phyloP scores from a whole-genome alignment of 2,329 filamentous ascomycete genomes.

The Aspergillus proliferans region DNA sequence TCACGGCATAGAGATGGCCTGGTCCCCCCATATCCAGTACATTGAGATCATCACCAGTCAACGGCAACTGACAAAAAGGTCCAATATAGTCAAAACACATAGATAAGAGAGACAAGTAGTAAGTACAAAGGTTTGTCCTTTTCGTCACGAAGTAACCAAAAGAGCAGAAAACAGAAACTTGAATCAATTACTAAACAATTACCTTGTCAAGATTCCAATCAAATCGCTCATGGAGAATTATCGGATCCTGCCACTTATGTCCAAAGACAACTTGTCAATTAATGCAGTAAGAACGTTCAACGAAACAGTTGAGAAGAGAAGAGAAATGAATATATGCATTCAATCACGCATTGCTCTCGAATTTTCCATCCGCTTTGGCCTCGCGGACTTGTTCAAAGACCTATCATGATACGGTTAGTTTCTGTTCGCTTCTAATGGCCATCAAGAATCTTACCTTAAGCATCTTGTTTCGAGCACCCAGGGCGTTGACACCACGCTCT shows the following conservation, averaged over 20 bases:
- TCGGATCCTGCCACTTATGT: conserved; percentile 23
- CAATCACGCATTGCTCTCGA: conserved; percentile 36
- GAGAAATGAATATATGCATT: conserved; percentile 9
- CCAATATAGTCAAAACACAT: background rate
- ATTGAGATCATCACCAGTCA: background rate
- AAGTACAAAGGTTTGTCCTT: background rate
- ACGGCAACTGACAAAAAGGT: too few species aligned
- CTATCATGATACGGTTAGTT: conserved; percentile 31
- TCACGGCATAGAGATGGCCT: too few species aligned
- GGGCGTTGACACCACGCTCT: conserved; percentile 85
- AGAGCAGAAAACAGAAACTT: background rate
- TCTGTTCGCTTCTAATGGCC: conserved; percentile 8
- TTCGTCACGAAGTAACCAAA: background rate
- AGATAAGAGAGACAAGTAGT: background rate
- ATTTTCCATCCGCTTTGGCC: conserved; percentile 67
- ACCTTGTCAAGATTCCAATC: conserved; percentile 11
- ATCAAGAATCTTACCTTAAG: conserved; percentile 62
- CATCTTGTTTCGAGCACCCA: conserved; percentile 95
- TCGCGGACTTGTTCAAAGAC: conserved; percentile 94
- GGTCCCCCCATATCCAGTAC: background rate
- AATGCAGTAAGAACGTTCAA: conserved; percentile 23
- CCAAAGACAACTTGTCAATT: conserved; percentile 20
- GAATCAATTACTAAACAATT: conserved; percentile 12
- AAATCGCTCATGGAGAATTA: conserved; percentile 16
- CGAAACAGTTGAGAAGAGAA: conserved; percentile 8